phyloP scores from a whole-genome alignment of 192 early-diverging fungal genomes.

The Backusella liffmaniae region DNA sequence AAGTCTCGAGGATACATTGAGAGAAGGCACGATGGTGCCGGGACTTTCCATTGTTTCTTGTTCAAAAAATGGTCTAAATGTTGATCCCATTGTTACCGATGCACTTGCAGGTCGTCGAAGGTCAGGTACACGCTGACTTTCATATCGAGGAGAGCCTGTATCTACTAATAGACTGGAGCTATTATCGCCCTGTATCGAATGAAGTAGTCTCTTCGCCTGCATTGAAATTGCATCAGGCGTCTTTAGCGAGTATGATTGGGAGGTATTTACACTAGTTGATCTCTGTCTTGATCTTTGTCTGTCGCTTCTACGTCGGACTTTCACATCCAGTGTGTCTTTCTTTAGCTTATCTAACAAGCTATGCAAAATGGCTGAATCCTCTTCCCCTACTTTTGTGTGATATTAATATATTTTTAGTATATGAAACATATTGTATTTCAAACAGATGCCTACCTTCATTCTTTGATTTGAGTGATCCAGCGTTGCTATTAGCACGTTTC shows the following conservation, averaged over 20 bases:
- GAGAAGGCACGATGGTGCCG: not conserved
- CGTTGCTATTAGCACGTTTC: constrained; percentile 22
- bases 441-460: not conserved
- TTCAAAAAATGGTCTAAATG: constrained; percentile 8
- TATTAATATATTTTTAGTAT: not conserved
- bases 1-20: not conserved
- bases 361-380: constrained; percentile 67
- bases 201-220: constrained; percentile 24
- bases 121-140: not conserved
- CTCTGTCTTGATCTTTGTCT: constrained; percentile 18
- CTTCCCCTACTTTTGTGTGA: constrained; percentile 27
- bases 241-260: constrained; percentile 5
- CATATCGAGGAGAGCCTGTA: not conserved
- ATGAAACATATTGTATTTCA: not conserved
- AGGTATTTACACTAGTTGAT: constrained; percentile 15
- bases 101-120: constrained; percentile 12
- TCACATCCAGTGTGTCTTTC: constrained; percentile 33
- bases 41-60: not conserved
- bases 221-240: constrained; percentile 27
- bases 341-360: constrained; percentile 69
- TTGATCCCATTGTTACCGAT: not conserved
- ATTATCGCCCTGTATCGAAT: constrained; percentile 27
- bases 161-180: constrained; percentile 5
- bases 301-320: constrained; percentile 21
- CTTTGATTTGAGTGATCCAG: constrained; percentile 11